Conservation (phyloP, 1,284 basidiomycete species). For the Phellinidium pouzarii region DNA sequence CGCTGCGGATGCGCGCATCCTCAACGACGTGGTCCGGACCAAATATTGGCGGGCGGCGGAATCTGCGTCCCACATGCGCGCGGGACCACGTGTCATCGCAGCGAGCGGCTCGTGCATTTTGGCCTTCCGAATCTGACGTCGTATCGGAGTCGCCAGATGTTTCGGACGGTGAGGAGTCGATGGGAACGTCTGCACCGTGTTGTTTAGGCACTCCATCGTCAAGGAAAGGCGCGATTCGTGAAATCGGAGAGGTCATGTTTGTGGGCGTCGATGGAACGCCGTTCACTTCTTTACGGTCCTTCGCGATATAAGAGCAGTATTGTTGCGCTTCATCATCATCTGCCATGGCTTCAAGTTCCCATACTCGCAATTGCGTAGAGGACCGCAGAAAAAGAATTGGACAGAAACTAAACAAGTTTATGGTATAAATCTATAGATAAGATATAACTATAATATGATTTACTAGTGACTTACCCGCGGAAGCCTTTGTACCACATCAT, state of each 20-base stretch:
- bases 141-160: too few relatives aligned
- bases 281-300: background rate
- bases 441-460: too few relatives aligned
- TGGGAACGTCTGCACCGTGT: too few relatives aligned
- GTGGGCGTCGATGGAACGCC: constrained; percentile 1
- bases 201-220: background rate
- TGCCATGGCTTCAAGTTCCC: constrained; percentile 24
- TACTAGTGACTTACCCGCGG: constrained; percentile 28
- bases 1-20: constrained; percentile 33
- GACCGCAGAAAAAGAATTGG: constrained; percentile 31
- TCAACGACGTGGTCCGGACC: constrained; percentile 35
- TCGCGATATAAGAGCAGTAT: constrained; percentile 1
- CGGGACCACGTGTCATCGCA: background rate
- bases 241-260: background rate
- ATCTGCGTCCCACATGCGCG: constrained; percentile 17
- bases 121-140: background rate
- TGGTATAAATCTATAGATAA: background rate
- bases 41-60: constrained; percentile 31
- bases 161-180: background rate
- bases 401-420: constrained; percentile 28
- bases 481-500: constrained; percentile 33
- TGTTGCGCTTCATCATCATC: constrained; percentile 32
- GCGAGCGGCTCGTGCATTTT: background rate
- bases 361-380: constrained; percentile 21
- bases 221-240: constrained; percentile 12